phyloP scores from a whole-genome alignment of 2,329 filamentous ascomycete species.

The Fusarium torulosum region DNA sequence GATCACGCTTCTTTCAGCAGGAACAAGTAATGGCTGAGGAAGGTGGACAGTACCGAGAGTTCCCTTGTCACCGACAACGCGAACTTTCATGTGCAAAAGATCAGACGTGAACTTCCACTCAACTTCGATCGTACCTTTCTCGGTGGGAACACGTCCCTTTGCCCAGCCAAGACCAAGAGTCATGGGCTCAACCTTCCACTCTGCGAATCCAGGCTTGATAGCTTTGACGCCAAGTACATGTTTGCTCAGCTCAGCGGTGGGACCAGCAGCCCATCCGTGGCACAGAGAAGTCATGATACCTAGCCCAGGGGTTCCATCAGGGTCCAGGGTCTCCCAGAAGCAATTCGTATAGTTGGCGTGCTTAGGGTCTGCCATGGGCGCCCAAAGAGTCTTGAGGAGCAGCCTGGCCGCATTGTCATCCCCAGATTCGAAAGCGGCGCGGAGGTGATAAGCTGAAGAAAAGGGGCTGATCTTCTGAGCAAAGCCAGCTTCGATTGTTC shows the following conservation, averaged over 20 bases:
- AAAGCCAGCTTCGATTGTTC: not conserved
- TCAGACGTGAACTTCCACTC: slow-evolving; percentile 6
- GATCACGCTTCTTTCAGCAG: not conserved
- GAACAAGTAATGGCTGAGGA: not conserved
- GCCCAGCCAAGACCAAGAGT: slow-evolving; percentile 1
- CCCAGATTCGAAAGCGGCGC: not conserved
- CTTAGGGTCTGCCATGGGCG: accelerated
- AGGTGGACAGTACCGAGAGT: not conserved
- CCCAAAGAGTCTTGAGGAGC: not conserved
- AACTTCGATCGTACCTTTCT: not conserved
- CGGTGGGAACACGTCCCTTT: not conserved
- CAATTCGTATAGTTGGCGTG: slow-evolving; percentile 4
- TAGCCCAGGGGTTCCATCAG: not conserved
- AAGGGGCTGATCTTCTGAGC: slow-evolving; percentile 20
- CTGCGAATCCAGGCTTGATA: not conserved
- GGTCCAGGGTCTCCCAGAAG: slow-evolving; percentile 11
- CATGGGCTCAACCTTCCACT: slow-evolving; percentile 6
- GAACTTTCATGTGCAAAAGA: not conserved
- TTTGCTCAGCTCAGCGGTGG: not conserved
- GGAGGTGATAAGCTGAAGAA: slow-evolving; percentile 2
- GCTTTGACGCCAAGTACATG: not conserved
- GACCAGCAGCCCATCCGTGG: slow-evolving; percentile 7
- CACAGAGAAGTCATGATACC: not conserved
- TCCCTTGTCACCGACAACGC: accelerated
- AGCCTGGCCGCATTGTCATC: accelerated